These are phyloP conservation scores for Ilyonectria sp. DNA, from an alignment of 2,329 filamentous ascomycete genomes.

Conservation along the genomic window DNA sequence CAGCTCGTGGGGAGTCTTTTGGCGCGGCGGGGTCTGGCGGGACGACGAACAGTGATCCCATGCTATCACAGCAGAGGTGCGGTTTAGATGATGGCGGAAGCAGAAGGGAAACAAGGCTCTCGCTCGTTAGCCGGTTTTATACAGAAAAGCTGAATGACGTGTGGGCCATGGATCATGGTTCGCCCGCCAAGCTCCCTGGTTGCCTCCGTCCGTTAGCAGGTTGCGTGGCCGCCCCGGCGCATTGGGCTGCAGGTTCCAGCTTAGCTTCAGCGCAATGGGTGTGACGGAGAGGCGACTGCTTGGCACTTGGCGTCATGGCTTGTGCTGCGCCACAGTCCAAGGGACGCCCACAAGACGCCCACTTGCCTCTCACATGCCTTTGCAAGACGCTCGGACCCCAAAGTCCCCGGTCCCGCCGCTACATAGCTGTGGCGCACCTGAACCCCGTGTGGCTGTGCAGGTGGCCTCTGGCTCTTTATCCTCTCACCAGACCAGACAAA, in stretches of 20 bases:
- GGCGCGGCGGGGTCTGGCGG: slow-evolving; percentile 38
- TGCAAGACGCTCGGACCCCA: too few relatives aligned
- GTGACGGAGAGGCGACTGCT: slow-evolving; percentile 17
- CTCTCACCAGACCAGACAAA: neutral
- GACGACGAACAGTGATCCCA: slow-evolving; percentile 48
- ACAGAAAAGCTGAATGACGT: slow-evolving; percentile 10
- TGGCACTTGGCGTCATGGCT: slow-evolving; percentile 26
- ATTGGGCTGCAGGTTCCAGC: slow-evolving; percentile 11
- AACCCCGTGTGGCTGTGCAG: neutral
- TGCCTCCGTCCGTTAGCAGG: slow-evolving; percentile 25
- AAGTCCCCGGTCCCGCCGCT: neutral
- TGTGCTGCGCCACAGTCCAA: slow-evolving; percentile 9
- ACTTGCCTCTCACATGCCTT: neutral
- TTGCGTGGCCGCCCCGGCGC: slow-evolving; percentile 23
- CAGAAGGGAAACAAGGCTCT: neutral
- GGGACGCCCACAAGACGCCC: neutral
- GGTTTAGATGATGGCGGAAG: neutral
- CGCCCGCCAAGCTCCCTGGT: slow-evolving; percentile 19
- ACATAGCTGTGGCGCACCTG: neutral
- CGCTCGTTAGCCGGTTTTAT: slow-evolving; percentile 5
- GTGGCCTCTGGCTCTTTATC: too few relatives aligned
- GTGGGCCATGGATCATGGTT: slow-evolving; percentile 23
- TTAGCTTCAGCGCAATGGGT: neutral
- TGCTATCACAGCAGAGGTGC: slow-evolving; percentile 36
- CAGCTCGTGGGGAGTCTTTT: slow-evolving; percentile 33